phyloP scores from a whole-genome alignment of 2,329 filamentous ascomycete species.

The Ceratocystis diversiconidia region DNA sequence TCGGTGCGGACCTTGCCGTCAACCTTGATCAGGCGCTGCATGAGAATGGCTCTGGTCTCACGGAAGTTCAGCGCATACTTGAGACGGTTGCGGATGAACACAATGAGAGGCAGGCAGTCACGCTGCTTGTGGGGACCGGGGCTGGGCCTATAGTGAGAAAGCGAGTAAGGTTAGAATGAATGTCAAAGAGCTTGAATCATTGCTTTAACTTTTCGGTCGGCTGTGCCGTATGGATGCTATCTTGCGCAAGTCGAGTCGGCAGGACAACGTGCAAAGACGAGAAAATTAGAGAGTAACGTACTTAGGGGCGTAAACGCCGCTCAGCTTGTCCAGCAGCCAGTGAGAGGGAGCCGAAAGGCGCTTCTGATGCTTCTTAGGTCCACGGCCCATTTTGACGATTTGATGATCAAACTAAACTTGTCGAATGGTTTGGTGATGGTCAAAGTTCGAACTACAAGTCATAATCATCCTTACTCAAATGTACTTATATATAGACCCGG shows the following conservation, averaged over 20 bases:
- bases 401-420: constrained; percentile 22
- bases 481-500: background rate
- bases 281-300: constrained; percentile 2
- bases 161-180: constrained; percentile 2
- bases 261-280: background rate
- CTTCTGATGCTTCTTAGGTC: constrained; percentile 98
- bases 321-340: constrained; percentile 99
- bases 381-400: constrained; percentile 46
- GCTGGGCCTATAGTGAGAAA: constrained; percentile 35
- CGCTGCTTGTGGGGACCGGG: constrained; percentile 97
- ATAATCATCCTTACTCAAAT: background rate
- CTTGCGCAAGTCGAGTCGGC: background rate
- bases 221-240: too few species aligned
- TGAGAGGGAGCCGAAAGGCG: constrained; percentile 96
- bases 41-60: constrained; percentile 94
- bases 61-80: constrained; percentile 99
- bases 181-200: too few species aligned
- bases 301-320: constrained; percentile 65
- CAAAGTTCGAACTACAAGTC: background rate
- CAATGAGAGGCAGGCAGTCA: constrained; percentile 96
- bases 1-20: constrained; percentile 99
- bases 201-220: too few species aligned
- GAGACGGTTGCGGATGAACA: constrained; percentile 92
- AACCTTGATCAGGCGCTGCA: constrained; percentile 99
- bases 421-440: constrained; percentile 17